Evolutionary conservation across 352 stramenopile species (phyloP).

Genomic region (Globisporangium nodosum): DNA sequence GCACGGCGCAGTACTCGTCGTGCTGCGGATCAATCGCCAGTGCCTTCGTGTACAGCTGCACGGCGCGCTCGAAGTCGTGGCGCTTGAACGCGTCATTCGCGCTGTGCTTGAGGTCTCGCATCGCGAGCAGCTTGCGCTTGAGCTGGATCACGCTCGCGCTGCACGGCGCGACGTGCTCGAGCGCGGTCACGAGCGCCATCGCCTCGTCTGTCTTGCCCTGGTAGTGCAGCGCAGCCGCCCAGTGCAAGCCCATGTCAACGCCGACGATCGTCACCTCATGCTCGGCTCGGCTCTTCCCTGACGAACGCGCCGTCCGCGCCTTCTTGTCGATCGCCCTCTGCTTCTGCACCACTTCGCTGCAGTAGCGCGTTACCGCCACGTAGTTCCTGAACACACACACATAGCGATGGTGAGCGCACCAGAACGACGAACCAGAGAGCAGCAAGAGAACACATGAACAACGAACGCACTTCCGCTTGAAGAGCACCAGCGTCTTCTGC

Average conservation of each 20-base stretch:
- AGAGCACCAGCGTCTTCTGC: conserved; percentile 55
- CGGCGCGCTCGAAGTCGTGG: conserved; percentile 43
- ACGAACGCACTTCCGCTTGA: conserved; percentile 56
- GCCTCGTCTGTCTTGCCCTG: conserved; percentile 64
- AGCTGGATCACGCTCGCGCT: conserved; percentile 69
- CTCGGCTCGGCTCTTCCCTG: conserved; percentile 13
- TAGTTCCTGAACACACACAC: conserved; percentile 38
- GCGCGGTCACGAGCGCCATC: conserved; percentile 37
- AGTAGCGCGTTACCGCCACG: conserved; percentile 42
- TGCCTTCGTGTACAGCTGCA: conserved; percentile 59
- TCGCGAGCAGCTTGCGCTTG: conserved; percentile 55
- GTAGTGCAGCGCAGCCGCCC: conserved; percentile 62
- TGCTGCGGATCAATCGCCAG: conserved; percentile 58
- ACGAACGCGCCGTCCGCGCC: background rate
- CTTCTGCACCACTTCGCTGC: conserved; percentile 42
- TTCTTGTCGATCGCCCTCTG: conserved; percentile 23
- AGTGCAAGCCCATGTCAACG: conserved; percentile 57
- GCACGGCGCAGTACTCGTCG: conserved; percentile 68
- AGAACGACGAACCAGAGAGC: background rate
- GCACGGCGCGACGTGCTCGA: conserved; percentile 60
- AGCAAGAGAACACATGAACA: background rate
- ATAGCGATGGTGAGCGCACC: background rate
- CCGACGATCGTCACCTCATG: conserved; percentile 45
- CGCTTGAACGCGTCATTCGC: conserved; percentile 67
- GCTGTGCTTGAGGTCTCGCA: conserved; percentile 61